Evolutionary conservation across 306 rosid genomes (phyloP).

Genomic region (Prunus mongolica): DNA sequence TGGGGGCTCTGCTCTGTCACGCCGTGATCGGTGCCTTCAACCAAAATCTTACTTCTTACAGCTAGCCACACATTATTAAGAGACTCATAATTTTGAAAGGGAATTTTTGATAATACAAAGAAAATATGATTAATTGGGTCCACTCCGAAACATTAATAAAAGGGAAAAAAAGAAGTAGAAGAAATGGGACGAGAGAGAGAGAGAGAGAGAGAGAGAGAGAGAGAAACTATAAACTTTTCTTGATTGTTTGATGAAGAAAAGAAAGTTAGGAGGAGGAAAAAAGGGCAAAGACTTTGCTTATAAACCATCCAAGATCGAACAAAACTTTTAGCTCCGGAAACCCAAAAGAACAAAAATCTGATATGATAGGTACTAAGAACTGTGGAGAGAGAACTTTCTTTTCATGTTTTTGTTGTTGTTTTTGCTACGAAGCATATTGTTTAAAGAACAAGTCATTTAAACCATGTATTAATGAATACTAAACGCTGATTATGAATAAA

Average conservation of each 20-base stretch:
- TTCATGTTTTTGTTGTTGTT: too few species aligned
- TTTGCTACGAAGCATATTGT: too few species aligned
- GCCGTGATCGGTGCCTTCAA: slow-evolving; percentile 24
- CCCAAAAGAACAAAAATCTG: too few species aligned
- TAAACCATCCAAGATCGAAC: not conserved
- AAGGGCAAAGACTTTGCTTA: not conserved
- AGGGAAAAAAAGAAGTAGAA: not conserved
- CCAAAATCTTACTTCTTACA: not conserved
- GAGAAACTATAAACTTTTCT: not conserved
- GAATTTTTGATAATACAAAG: not conserved
- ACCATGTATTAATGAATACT: too few species aligned
- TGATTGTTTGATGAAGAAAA: not conserved
- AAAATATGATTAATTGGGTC: not conserved
- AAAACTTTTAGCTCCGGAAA: too few species aligned
- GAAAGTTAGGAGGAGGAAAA: not conserved
- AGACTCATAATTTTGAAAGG: not conserved
- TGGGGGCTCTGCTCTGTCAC: slow-evolving; percentile 4
- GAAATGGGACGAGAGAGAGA: not conserved
- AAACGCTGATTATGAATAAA: too few species aligned
- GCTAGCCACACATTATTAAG: not conserved
- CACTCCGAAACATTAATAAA: slow-evolving; percentile 21
- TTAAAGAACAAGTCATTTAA: too few species aligned
- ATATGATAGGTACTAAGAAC: too few species aligned
- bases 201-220: too few species aligned
- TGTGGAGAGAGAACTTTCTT: too few species aligned